Conservation (phyloP, 2,329 filamentous ascomycete genomes). For the Ophiostoma triangulosporum region DNA sequence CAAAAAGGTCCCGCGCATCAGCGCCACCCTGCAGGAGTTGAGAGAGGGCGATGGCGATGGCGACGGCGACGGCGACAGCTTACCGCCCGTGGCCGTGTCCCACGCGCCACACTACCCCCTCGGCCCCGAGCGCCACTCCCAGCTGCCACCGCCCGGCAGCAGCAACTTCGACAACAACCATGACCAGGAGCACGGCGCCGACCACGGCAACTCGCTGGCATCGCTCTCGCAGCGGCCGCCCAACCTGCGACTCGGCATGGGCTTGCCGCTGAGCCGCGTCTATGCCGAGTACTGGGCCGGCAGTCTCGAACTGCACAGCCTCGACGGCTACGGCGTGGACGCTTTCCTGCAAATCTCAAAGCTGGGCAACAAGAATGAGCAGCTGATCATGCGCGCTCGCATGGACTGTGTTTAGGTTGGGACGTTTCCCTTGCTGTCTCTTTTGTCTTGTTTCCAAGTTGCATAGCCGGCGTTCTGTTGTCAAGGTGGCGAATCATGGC, state of each 20-base stretch:
- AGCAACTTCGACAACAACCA: constrained; percentile 11
- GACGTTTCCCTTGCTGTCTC: neutral
- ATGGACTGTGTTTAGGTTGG: constrained; percentile 55
- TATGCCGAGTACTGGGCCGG: constrained; percentile 99
- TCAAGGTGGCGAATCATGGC: too few species aligned
- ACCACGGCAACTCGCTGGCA: constrained; percentile 50
- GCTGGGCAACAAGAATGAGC: constrained; percentile 95
- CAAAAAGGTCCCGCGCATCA: constrained; percentile 74
- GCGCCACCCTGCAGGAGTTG: constrained; percentile 85
- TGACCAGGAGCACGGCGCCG: constrained; percentile 21
- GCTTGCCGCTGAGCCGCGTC: constrained; percentile 80
- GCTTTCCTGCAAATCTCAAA: constrained; percentile 94
- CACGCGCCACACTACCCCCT: neutral
- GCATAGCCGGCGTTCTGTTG: neutral
- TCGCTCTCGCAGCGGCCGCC: constrained; percentile 73
- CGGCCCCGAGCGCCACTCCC: constrained; percentile 14
- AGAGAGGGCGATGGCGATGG: constrained; percentile 26
- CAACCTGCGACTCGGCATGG: constrained; percentile 80
- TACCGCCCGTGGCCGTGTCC: neutral
- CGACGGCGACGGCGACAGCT: neutral
- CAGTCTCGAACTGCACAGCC: constrained; percentile 74
- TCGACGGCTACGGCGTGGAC: constrained; percentile 93
- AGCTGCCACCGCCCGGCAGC: constrained; percentile 11
- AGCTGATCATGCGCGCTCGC: constrained; percentile 62
- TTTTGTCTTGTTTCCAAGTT: neutral